These are phyloP conservation scores for Penicillium sp. DNA, from an alignment of 2,329 filamentous ascomycete species.

Conservation along the genomic window DNA sequence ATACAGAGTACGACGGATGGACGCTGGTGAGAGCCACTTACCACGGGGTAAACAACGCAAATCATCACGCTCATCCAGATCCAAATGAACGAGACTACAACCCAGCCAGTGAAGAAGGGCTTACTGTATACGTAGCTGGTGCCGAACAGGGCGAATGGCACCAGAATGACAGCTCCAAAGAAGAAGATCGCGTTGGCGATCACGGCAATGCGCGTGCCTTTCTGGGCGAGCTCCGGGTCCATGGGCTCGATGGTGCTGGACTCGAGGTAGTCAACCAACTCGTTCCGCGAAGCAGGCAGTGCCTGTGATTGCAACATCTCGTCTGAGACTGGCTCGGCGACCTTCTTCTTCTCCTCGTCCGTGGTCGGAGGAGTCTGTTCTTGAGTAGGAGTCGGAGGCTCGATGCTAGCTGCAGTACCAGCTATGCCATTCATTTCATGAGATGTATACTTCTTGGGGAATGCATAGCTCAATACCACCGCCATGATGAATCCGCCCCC, in stretches of 20 bases:
- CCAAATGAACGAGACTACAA: constrained; percentile 48
- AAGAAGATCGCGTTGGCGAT: constrained; percentile 43
- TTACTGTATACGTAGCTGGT: constrained; percentile 42
- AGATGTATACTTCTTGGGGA: constrained; percentile 35
- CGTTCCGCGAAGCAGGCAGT: constrained; percentile 39
- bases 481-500: constrained; percentile 42
- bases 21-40: constrained; percentile 8
- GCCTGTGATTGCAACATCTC: background rate
- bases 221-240: constrained; percentile 42
- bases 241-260: constrained; percentile 48
- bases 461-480: constrained; percentile 38
- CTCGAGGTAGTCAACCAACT: constrained; percentile 49
- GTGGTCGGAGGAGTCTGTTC: background rate
- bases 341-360: background rate
- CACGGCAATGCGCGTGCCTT: constrained; percentile 44
- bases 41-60: constrained; percentile 47
- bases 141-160: constrained; percentile 48
- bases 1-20: too few species aligned
- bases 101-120: constrained; percentile 45
- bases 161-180: constrained; percentile 42
- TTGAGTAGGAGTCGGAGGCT: background rate
- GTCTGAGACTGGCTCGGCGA: background rate
- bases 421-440: background rate
- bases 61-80: constrained; percentile 44
- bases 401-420: background rate